A percentile compares a stretch with the other conserved stretches of the same genome.
Conservation (phyloP, 2,329 filamentous ascomycete species). For the Biscogniauxia sp. region DNA sequence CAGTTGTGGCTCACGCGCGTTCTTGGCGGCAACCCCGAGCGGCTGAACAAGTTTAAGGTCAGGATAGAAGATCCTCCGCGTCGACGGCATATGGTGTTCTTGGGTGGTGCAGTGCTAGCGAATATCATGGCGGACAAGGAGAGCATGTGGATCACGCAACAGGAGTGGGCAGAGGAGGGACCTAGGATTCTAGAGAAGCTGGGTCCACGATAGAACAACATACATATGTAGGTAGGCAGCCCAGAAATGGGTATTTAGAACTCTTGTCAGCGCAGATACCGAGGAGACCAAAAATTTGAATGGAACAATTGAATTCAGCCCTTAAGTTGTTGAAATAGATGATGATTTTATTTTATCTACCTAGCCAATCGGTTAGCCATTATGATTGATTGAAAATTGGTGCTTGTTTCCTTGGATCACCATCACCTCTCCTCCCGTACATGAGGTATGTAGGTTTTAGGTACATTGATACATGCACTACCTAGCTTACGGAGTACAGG, state of each 20-base stretch:
- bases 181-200: slow-evolving; percentile 83
- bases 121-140: slow-evolving; percentile 99
- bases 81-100: slow-evolving; percentile 98
- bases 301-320: slow-evolving; percentile 7
- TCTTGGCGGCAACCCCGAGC: slow-evolving; percentile 85
- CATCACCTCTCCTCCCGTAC: too few relatives aligned
- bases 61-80: slow-evolving; percentile 96
- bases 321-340: too few relatives aligned
- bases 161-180: slow-evolving; percentile 96
- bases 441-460: too few relatives aligned
- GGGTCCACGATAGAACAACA: slow-evolving; percentile 68
- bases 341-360: too few relatives aligned
- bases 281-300: slow-evolving; percentile 1
- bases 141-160: slow-evolving; percentile 97
- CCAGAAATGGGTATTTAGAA: not conserved
- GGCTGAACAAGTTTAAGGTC: slow-evolving; percentile 98
- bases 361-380: too few relatives aligned
- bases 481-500: too few relatives aligned
- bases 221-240: too few relatives aligned
- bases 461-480: too few relatives aligned
- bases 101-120: slow-evolving; percentile 91
- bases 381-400: not conserved
- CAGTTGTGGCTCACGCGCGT: slow-evolving; percentile 96
- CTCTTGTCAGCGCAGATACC: not conserved
- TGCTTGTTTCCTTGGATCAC: not conserved